Evolutionary conservation across 1,139 yeast genomes (phyloP), one percentile per base, ranked within the genome.

Genomic region (Protomyces arabidopsidicola): DNA sequence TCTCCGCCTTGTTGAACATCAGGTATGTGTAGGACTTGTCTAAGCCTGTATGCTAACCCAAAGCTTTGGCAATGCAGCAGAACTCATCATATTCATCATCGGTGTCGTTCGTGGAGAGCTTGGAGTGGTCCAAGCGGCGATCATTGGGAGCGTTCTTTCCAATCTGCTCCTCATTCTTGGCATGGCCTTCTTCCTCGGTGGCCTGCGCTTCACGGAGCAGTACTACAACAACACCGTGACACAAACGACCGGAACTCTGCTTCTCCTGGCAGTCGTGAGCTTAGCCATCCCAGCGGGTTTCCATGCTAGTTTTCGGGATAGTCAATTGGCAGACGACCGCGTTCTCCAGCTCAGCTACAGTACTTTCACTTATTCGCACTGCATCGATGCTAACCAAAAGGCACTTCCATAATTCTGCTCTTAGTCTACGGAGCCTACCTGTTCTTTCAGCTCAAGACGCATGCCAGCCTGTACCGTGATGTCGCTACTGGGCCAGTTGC

Each of bases 181-280:
- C n/a, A 87, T 95, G 75, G 90, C 98, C 73, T 95, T 93, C 73
- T 77, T 93, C 38, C 93, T 90, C 58, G 98, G 98, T 64, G 98
- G 98, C 16, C 81, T 86, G 73, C 87, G 88, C 69, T 82, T 95
- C 67, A 81, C 86, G 53, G 95, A 88, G 74, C 98, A 93, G 75
- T 82, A 82, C 2, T 93, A 95, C 77, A 91, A 91, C 78, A 95
- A 87, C 75, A 91, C 98, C 0, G 97, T 91, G 10, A 98, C 98
- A 6, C 98, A 93, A 73, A 90, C 98, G 20, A 93, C 95, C 97
- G 85, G 93, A 36, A 89, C 97, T 2, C 80, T 93, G 69, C 83
- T 93, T 85, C 96, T 96, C 0, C 84, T 93, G 67, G 90, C 97
- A 0, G 87, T 95, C 54, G 87, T 93, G 42, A 90, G 97, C 1